These are phyloP conservation scores for Vigna trinervia DNA, from an alignment of 306 rosid genomes.

Conservation along the genomic window DNA sequence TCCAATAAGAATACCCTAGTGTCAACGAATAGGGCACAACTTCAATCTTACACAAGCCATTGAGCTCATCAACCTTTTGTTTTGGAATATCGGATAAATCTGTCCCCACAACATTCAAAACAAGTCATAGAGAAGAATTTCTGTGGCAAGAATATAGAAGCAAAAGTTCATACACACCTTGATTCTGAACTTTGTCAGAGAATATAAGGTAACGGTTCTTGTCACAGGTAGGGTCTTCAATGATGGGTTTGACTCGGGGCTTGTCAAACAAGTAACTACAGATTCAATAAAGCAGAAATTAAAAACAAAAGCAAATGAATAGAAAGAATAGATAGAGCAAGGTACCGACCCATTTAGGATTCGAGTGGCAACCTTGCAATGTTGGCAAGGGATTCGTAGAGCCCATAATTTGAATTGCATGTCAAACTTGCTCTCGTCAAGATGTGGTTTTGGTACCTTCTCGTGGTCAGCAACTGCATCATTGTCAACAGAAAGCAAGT, in stretches of 20 bases:
- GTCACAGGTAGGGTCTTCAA: constrained; percentile 71
- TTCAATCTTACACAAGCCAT: constrained; percentile 71
- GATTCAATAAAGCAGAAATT: not conserved
- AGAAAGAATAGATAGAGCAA: not conserved
- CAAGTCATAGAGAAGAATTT: constrained; percentile 29
- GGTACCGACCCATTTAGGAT: constrained; percentile 71
- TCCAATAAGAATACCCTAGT: constrained; percentile 92
- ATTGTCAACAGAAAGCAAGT: not conserved
- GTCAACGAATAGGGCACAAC: constrained; percentile 80
- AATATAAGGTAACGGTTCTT: constrained; percentile 77
- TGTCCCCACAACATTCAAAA: constrained; percentile 42
- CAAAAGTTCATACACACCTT: constrained; percentile 49
- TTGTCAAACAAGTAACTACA: constrained; percentile 83
- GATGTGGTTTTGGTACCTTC: not conserved
- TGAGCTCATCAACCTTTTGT: constrained; percentile 65
- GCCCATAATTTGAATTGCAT: constrained; percentile 73
- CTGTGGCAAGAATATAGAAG: not conserved
- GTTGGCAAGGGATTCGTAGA: constrained; percentile 88
- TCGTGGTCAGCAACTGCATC: constrained; percentile 42
- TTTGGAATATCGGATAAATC: constrained; percentile 80
- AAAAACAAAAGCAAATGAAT: not conserved
- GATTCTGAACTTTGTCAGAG: constrained; percentile 68
- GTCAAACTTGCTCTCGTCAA: constrained; percentile 74
- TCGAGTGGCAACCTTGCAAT: constrained; percentile 74
- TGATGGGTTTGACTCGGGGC: constrained; percentile 85